A percentile compares a stretch with the other conserved stretches of the same genome.
These are phyloP conservation scores for Tylopilus plumbeoviolaceoides DNA, from an alignment of 768 basidiomycete genomes.

Conservation along the genomic window DNA sequence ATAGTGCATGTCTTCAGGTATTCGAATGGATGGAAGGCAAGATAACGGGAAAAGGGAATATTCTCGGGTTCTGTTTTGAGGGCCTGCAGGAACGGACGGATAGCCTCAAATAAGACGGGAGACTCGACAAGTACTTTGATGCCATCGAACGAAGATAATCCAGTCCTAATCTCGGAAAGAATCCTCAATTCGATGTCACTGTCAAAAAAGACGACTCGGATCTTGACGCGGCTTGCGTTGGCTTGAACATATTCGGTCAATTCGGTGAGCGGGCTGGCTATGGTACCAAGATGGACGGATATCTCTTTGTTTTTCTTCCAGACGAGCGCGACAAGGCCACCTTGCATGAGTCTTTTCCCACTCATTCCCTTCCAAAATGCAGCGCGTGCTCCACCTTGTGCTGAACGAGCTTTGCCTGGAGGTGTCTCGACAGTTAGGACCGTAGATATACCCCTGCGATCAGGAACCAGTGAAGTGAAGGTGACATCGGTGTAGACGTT, in stretches of 20 bases:
- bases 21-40: slow-evolving; percentile 41
- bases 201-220: slow-evolving; percentile 60
- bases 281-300: slow-evolving; percentile 52
- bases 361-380: slow-evolving; percentile 61
- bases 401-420: slow-evolving; percentile 48
- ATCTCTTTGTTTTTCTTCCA: slow-evolving; percentile 35
- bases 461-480: slow-evolving; percentile 45
- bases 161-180: slow-evolving; percentile 34
- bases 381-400: slow-evolving; percentile 35
- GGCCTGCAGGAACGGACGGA: slow-evolving; percentile 64
- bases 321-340: slow-evolving; percentile 61
- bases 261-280: slow-evolving; percentile 42
- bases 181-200: slow-evolving; percentile 47
- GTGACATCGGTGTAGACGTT: slow-evolving; percentile 55
- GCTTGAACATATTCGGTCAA: slow-evolving; percentile 41
- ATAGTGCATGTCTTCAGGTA: slow-evolving; percentile 36
- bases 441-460: slow-evolving; percentile 49
- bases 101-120: slow-evolving; percentile 62
- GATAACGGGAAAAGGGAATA: slow-evolving; percentile 51
- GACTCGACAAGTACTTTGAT: slow-evolving; percentile 51
- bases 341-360: slow-evolving; percentile 55
- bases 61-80: slow-evolving; percentile 53
- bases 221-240: slow-evolving; percentile 32
- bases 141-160: slow-evolving; percentile 20
- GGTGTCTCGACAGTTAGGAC: slow-evolving; percentile 49